Evolutionary conservation across 768 basidiomycete species (phyloP).

Genomic region (Zangia roseola): DNA sequence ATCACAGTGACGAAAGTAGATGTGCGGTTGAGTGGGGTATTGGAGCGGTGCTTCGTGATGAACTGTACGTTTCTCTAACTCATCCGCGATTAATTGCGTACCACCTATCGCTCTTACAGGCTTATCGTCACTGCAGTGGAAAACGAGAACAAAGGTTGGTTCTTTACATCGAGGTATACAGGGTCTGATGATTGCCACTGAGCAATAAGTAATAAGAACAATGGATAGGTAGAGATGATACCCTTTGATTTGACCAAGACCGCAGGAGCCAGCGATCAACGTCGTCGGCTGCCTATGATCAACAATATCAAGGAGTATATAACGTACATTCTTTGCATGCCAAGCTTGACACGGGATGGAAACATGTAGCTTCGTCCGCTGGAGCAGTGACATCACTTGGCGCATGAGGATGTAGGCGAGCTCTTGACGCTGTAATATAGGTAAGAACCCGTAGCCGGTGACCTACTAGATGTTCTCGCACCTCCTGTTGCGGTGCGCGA

Average conservation of each 20-base stretch:
- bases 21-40: conserved; percentile 99
- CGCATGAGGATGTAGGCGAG: conserved; percentile 85
- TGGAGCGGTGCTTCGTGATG: conserved; percentile 90
- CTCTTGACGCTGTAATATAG: conserved; percentile 68
- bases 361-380: conserved; percentile 87
- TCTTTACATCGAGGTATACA: neutral
- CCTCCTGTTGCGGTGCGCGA: conserved; percentile 91
- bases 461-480: conserved; percentile 31
- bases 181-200: conserved; percentile 6
- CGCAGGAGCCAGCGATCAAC: conserved; percentile 95
- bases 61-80: conserved; percentile 48
- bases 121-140: conserved; percentile 90
- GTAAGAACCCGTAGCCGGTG: conserved; percentile 11
- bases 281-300: conserved; percentile 86
- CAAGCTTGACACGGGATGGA: conserved; percentile 90
- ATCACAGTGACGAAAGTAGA: conserved; percentile 89
- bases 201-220: too few species aligned
- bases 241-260: conserved; percentile 86
- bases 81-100: conserved; percentile 1
- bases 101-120: conserved; percentile 30
- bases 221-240: conserved; percentile 34
- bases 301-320: conserved; percentile 89
- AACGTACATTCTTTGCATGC: conserved; percentile 93
- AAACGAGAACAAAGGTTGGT: conserved; percentile 83
- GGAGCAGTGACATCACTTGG: conserved; percentile 85